Conservation (phyloP, 1,139 yeast species). For the Diutina mesorugosa region DNA sequence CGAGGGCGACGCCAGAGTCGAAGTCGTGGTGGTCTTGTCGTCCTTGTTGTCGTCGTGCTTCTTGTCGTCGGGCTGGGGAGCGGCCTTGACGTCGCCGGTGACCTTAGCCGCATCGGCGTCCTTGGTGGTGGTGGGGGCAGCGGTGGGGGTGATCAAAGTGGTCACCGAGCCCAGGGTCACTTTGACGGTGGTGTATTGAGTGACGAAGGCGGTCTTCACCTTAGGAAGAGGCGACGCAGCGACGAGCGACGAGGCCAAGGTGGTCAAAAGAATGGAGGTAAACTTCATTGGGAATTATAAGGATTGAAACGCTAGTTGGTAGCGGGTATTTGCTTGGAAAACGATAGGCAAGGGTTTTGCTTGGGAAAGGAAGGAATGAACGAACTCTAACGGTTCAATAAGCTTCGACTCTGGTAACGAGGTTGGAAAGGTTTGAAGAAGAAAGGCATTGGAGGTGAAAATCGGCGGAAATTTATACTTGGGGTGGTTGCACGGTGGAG, state of each 20-base stretch:
- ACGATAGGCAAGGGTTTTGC: background rate
- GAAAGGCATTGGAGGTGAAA: background rate
- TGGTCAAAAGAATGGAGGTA: background rate
- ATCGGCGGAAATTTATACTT: background rate
- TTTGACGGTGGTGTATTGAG: slow-evolving; percentile 9
- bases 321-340: background rate
- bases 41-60: background rate
- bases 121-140: background rate
- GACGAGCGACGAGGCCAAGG: background rate
- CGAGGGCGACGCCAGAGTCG: slow-evolving; percentile 3
- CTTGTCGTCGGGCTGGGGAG: background rate
- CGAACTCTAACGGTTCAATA: background rate
- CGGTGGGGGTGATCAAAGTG: slow-evolving; percentile 4
- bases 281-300: background rate
- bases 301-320: background rate
- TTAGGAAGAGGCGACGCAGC: slow-evolving; percentile 12
- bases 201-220: slow-evolving; percentile 9
- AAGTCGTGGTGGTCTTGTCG: background rate
- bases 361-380: background rate
- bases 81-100: background rate
- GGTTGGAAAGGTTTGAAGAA: background rate
- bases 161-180: slow-evolving; percentile 5
- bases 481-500: background rate
- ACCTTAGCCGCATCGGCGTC: background rate
- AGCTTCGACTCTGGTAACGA: background rate